Percentiles rank a stretch among this genome's conserved stretches.
These are phyloP conservation scores for Colletotrichum phormii DNA, from an alignment of 2,329 filamentous ascomycete species.

Conservation along the genomic window DNA sequence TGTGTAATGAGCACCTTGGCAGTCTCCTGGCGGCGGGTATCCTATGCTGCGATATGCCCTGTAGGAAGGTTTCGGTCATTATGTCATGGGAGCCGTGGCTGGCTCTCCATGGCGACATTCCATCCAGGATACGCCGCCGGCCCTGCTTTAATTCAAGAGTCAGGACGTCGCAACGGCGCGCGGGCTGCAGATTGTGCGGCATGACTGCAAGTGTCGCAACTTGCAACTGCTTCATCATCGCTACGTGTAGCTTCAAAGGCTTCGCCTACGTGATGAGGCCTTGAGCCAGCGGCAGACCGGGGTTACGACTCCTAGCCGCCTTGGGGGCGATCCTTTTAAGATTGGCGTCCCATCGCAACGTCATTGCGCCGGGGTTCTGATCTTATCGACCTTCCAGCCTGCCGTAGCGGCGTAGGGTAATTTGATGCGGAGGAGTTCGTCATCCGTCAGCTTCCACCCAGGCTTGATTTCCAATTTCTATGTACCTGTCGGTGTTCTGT, in stretches of 20 bases:
- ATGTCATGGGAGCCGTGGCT: constrained; percentile 25
- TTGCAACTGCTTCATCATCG: constrained; percentile 8
- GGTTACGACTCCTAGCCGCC: constrained; percentile 15
- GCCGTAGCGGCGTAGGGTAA: background rate
- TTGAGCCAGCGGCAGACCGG: constrained; percentile 15
- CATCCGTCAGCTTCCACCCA: constrained; percentile 12
- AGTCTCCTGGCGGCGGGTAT: background rate
- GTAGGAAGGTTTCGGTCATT: constrained; percentile 19
- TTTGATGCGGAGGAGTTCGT: constrained; percentile 15
- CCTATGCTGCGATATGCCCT: constrained; percentile 4
- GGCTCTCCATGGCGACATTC: constrained; percentile 3
- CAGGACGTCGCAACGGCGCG: constrained; percentile 18
- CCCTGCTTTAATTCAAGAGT: constrained; percentile 15
- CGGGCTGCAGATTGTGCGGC: background rate
- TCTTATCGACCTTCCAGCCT: constrained; percentile 10
- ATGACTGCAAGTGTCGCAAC: constrained; percentile 6
- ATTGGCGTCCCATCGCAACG: constrained; percentile 33
- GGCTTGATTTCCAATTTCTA: constrained; percentile 3
- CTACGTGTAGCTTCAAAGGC: constrained; percentile 1
- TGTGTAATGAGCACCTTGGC: background rate
- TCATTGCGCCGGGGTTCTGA: constrained; percentile 21
- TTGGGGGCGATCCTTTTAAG: constrained; percentile 26
- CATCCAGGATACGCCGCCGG: background rate
- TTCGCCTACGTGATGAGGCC: background rate
- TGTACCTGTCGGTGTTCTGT: background rate